Base-by-base conservation (phyloP, 208 protist species). In the Leptomonas pyrrhocoris region DNA sequence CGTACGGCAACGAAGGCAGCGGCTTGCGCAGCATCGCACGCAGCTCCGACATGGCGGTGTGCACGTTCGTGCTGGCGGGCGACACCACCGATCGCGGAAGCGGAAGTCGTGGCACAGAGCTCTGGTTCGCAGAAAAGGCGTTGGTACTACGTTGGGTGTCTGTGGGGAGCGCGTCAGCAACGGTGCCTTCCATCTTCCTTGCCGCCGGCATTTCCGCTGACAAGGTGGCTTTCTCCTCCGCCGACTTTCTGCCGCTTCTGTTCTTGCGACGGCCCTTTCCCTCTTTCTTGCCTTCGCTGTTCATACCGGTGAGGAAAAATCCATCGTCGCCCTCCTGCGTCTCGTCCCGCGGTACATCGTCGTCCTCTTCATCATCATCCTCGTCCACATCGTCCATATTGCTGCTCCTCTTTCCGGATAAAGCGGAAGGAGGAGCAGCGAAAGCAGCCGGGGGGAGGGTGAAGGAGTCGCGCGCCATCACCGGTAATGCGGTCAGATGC, bases 41-140 rank as follows among this genome's bases (percentile, higher is more conserved):
- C 28, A 96, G 79, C 68, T 96, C 89, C 31, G 75, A 84, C 68
- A 96, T 85, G 38, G 90, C 86, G 16, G 83, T 73, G 64, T 92
- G 92, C 31, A 92, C 89, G 74, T 92, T 96, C 16, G 79, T 79
- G 54, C 50, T 83, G 0, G 78, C 70, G 12, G 86, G 83, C 19
- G 79, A 89, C 38, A 81, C 62, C 0, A 80, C 68, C 21, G 74
- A 75, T 0, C 72, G 63, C 5, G 72, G 72, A 36, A 71, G 48
- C 42, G 43, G 34, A 13, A 42, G 23, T 27, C n/a, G 48, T 19
- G 71, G 68, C n/a, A 70, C 27, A 23, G 45, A 43, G n/a, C n/a
- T 43, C 30, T 18, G 30, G 11, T 43, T 30, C 2, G 23, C 31
- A 36, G 19, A 9, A 18, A 31, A 43, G 6, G 46, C 2, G 16